Evolutionary conservation across 2,329 filamentous ascomycete genomes (phyloP), one percentile per base, ranked within the genome.

Genomic region (Alternaria consortialis): DNA sequence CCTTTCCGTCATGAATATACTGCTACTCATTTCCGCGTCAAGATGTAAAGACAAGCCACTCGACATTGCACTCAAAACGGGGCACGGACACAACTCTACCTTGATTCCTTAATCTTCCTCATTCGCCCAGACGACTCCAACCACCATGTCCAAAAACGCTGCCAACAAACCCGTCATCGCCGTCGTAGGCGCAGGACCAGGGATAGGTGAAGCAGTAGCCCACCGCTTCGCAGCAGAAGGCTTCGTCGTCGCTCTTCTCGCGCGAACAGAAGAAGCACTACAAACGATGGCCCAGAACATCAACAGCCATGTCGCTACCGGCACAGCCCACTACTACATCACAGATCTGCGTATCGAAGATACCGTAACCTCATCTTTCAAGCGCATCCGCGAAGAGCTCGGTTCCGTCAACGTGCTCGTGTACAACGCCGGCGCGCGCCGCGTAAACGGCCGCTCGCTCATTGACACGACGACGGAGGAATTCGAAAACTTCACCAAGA

Each of bases 141-240:
- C 15, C 34, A 40, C 4, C 2, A 56, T 56, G 53, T 56, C 53
- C 4, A 46, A 48, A 2, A 70, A 71, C 56, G 32, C 44, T 20
- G 9, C 56, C 29, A 64, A 63, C 20, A 66, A 64, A 42, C 67
- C 65, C 5, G 60, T 61, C 44, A 66, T 69, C 32, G 67, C 67
- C 13, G 65, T 71, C 43, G 68, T 71, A 17, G 68, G 68, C 36
- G 68, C 67, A 29, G 68, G 68, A 11, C 68, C 68, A 51, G 67
- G 68, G 7, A 71, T 71, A 31, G 68, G 68, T 48, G 68, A 71
- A 63, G 68, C 68, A 17, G 68, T 71, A 11, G 68, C 68, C 37
- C 68, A 60, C 27, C 65, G 65, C 27, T 71, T 69, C 56, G 65
- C 59, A 47, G 51, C 51, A 7, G 66, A 66, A 60, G 68, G 68